These are phyloP conservation scores for Russula compacta DNA, from an alignment of 768 basidiomycete genomes.

Conservation along the genomic window DNA sequence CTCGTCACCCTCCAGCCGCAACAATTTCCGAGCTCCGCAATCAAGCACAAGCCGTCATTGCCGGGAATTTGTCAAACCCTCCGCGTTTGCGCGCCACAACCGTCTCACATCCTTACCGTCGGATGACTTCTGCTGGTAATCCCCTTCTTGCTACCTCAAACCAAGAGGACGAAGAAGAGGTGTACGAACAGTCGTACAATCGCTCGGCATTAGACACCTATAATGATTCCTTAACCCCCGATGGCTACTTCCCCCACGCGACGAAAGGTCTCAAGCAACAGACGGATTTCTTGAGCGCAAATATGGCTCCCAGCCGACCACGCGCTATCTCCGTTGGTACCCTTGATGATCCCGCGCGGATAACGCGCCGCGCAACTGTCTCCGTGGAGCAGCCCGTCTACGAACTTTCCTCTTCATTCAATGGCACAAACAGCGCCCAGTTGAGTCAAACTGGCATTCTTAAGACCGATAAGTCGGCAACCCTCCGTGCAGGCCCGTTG, in stretches of 20 bases:
- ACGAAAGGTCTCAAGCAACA: conserved; percentile 12
- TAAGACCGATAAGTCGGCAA: conserved; percentile 29
- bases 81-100: conserved; percentile 82
- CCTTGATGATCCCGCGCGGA: conserved; percentile 69
- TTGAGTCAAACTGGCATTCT: conserved; percentile 20
- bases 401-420: conserved; percentile 42
- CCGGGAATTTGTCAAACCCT: conserved; percentile 70
- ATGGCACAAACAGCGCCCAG: conserved; percentile 29
- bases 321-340: conserved; percentile 86
- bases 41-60: conserved; percentile 85
- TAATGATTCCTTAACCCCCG: conserved; percentile 42
- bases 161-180: conserved; percentile 67
- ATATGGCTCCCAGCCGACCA: conserved; percentile 37
- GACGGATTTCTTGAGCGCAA: conserved; percentile 16
- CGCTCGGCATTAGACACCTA: conserved; percentile 57
- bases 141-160: conserved; percentile 56
- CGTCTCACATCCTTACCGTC: conserved; percentile 86
- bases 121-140: conserved; percentile 46
- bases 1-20: conserved; percentile 64
- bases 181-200: conserved; percentile 52
- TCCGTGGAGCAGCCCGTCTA: conserved; percentile 31
- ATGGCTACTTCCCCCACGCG: conserved; percentile 48
- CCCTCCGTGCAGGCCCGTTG: conserved; percentile 9
- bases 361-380: conserved; percentile 56
- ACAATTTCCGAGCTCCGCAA: conserved; percentile 83